phyloP scores from a whole-genome alignment of 2,329 filamentous ascomycete genomes.

The Tolypocladium sp. region DNA sequence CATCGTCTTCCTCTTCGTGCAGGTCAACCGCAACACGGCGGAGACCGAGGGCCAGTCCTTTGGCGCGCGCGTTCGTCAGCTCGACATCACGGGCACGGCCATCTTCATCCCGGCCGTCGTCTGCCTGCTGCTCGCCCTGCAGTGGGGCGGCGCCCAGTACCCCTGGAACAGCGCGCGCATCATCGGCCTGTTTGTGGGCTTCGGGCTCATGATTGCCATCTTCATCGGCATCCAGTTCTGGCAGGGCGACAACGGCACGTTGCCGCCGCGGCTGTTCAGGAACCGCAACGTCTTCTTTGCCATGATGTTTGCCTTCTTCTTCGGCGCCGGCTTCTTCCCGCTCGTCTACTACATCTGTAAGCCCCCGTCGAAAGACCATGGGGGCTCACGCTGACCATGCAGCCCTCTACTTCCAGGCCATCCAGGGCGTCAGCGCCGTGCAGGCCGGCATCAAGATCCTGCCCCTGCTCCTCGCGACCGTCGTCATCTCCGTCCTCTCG shows the following conservation, averaged over 20 bases:
- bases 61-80: conserved; percentile 27
- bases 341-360: conserved; percentile 44
- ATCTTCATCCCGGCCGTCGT: conserved; percentile 43
- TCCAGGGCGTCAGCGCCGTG: conserved; percentile 42
- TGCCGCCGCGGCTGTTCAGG: conserved; percentile 36
- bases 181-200: conserved; percentile 42
- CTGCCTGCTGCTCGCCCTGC: conserved; percentile 44
- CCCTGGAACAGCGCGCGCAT: conserved; percentile 39
- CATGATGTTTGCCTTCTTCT: conserved; percentile 36
- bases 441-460: conserved; percentile 46
- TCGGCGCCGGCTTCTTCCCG: conserved; percentile 42
- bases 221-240: conserved; percentile 39
- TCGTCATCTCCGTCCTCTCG: conserved; percentile 35
- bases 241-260: conserved; percentile 31
- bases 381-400: conserved; percentile 1
- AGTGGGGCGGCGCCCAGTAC: conserved; percentile 46
- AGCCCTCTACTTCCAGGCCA: conserved; percentile 45
- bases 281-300: conserved; percentile 29
- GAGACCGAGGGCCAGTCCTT: conserved; percentile 23
- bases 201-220: conserved; percentile 31
- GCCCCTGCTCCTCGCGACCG: conserved; percentile 41
- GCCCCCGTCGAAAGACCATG: conserved; percentile 4
- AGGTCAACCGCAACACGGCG: conserved; percentile 25
- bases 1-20: conserved; percentile 37
- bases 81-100: conserved; percentile 40